Conservation (phyloP, 768 basidiomycete species). For the Daedaleopsis nitida region DNA sequence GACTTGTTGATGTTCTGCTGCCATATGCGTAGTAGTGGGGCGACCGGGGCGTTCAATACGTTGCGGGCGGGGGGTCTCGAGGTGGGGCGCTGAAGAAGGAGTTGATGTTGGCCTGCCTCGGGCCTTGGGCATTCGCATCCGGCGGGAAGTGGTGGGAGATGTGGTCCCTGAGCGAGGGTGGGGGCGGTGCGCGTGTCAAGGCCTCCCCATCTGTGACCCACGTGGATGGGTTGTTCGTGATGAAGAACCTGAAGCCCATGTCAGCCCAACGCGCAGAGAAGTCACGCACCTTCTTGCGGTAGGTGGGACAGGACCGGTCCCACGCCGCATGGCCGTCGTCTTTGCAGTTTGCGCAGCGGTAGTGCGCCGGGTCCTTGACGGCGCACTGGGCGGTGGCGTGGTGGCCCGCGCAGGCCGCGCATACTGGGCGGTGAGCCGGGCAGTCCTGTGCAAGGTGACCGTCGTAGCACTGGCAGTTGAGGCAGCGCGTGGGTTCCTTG, state of each 20-base stretch:
- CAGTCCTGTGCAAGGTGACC: constrained; percentile 20
- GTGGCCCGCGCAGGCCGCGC: constrained; percentile 22
- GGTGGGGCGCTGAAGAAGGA: not conserved
- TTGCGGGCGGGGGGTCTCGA: not conserved
- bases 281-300: not conserved
- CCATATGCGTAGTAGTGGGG: constrained; percentile 22
- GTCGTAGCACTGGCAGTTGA: constrained; percentile 28
- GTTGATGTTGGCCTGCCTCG: not conserved
- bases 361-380: not conserved
- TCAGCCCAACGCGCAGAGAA: not conserved
- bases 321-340: constrained; percentile 31
- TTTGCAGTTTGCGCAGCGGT: constrained; percentile 30
- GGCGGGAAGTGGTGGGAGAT: not conserved
- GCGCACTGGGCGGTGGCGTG: constrained; percentile 25
- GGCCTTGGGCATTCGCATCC: not conserved
- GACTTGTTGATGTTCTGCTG: constrained; percentile 35
- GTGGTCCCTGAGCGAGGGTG: not conserved
- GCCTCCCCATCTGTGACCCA: constrained; percentile 9
- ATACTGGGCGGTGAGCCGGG: constrained; percentile 7
- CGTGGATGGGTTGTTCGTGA: constrained; percentile 9
- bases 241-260: constrained; percentile 6
- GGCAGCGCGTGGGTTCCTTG: constrained; percentile 28
- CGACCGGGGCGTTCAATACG: not conserved
- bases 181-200: not conserved
- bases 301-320: constrained; percentile 26